Base-by-base conservation (phyloP, 1,284 basidiomycete species). In the Inonotus obliquus region DNA sequence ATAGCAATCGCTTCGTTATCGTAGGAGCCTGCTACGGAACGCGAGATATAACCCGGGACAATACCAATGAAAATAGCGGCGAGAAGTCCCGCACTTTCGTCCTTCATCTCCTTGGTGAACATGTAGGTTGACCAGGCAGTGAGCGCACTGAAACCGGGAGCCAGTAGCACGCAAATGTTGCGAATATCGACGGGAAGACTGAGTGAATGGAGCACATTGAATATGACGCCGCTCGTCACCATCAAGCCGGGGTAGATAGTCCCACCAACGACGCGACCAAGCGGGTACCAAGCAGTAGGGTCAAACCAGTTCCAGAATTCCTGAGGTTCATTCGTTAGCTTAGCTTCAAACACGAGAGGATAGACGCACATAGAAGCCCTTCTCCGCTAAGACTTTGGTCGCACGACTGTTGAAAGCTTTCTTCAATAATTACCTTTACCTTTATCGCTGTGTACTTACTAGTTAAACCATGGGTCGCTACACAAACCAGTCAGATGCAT, bases 231-330 rank as follows among this genome's bases (percentile, higher is more conserved):
- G 67, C 92, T 94, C 11, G 97, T 99, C 32, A 93, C 92, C 96
- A 99, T 98, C 51, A 98, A 80, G 67, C 94, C 97, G 2, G 97
- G 97, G 73, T 98, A 99, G 70, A 99, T 92, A 10, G 97, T 99
- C 52, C 96, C 96, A 60, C 97, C 97, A 48, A 98, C 96, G 54
- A 97, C 95, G 71, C 97, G 91, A 53, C 97, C 97, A 1, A 99
- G 87, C 13, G 97, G 97, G 72, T 99, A 99, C 97, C 94, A 96
- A 69, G 96, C 96, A 4, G 97, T 97, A 37, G 96, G 94, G 76
- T 99, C 97, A 74, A 99, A 99, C 97, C 97, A 99, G 74, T 99
- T 99, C 96, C 93, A 99, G 77, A 96, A 99, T 86, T 91, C 95
- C 94, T 94, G 69, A 57, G 59, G 29, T 63, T 1, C 62, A 59